Evolutionary conservation across 2,329 filamentous ascomycete genomes (phyloP).

Genomic region (Orbilia brochopaga): DNA sequence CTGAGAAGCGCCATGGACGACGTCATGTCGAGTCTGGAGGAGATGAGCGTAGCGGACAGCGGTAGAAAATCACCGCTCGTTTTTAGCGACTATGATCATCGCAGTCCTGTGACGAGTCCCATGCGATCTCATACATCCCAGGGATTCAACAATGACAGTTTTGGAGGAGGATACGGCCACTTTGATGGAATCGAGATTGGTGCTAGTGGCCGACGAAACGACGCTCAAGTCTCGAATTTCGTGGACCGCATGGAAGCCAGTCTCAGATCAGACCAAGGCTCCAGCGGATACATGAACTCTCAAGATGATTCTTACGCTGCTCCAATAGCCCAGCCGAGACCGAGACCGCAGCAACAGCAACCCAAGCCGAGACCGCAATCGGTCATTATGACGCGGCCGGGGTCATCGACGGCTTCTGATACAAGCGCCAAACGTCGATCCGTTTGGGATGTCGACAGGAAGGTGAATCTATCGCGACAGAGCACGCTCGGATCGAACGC

Average conservation of each 20-base stretch:
- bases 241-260: slow-evolving; percentile 48
- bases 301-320: slow-evolving; percentile 27
- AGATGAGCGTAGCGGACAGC: slow-evolving; percentile 65
- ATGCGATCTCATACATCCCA: slow-evolving; percentile 74
- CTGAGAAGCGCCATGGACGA: slow-evolving; percentile 95
- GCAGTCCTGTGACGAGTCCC: slow-evolving; percentile 49
- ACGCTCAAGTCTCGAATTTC: slow-evolving; percentile 35
- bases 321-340: slow-evolving; percentile 26
- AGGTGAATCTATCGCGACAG: slow-evolving; percentile 43
- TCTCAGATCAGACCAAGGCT: slow-evolving; percentile 19
- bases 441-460: slow-evolving; percentile 46
- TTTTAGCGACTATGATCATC: slow-evolving; percentile 43
- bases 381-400: slow-evolving; percentile 35
- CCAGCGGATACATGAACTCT: slow-evolving; percentile 33
- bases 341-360: slow-evolving; percentile 33
- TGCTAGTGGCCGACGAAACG: slow-evolving; percentile 28
- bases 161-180: slow-evolving; percentile 69
- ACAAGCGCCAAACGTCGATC: slow-evolving; percentile 40
- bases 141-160: slow-evolving; percentile 63
- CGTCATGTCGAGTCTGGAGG: slow-evolving; percentile 92
- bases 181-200: slow-evolving; percentile 61
- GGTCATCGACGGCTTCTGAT: slow-evolving; percentile 24
- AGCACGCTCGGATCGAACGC: slow-evolving; percentile 46
- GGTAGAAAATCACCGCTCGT: slow-evolving; percentile 50
- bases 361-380: slow-evolving; percentile 34